Evolutionary conservation across 352 stramenopile species (phyloP), one percentile per base, ranked within the genome.

Genomic region (Phytophthora sp.): DNA sequence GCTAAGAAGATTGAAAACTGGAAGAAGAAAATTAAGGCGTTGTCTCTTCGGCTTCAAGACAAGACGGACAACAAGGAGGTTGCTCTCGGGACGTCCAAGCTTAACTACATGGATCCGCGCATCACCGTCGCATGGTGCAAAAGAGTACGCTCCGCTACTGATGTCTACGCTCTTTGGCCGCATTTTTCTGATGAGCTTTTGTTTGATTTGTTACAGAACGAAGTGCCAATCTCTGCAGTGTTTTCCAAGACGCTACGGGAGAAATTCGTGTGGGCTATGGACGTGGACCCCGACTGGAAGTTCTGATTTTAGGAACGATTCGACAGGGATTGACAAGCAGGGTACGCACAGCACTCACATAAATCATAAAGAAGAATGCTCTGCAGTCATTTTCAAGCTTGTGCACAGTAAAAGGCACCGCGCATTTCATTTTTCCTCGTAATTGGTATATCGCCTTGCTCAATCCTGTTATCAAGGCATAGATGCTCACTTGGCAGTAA

Each of bases 51-150:
- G 66, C 78, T 99, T 33, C 96, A 99, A 65, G 97, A 99, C 81
- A 99, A 99, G 73, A 93, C 98, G 59, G 97, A 99, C 73, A 99
- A 99, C 82, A 99, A 99, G 73, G 96, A 99, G 66, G 95, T 98
- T 6, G 96, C 97, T 26, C 88, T 99, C 11, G 96, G 97, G 70
- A 99, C 98, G 63, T 99, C 96, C 64, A 99, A 99, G 86, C 97
- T 99, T 76, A 99, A 99, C 74, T 99, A 99, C 77, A 99, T 99
- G 97, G 98, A 99, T 79, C 98, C 98, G 20, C 92, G 98, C 57
- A 99, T 99, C 73, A 98, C 95, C 18, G 98, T 99, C 45, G 98
- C 98, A 36, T 99, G 97, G 96, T 99, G 97, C 85, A 99, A 99
- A 78, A 82, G 96, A 60, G 72, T 98, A 95, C 44, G 98, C 98